Evolutionary conservation across 371 early-diverging fungal genomes (phyloP).

Genomic region (Blakeslea trispora): DNA sequence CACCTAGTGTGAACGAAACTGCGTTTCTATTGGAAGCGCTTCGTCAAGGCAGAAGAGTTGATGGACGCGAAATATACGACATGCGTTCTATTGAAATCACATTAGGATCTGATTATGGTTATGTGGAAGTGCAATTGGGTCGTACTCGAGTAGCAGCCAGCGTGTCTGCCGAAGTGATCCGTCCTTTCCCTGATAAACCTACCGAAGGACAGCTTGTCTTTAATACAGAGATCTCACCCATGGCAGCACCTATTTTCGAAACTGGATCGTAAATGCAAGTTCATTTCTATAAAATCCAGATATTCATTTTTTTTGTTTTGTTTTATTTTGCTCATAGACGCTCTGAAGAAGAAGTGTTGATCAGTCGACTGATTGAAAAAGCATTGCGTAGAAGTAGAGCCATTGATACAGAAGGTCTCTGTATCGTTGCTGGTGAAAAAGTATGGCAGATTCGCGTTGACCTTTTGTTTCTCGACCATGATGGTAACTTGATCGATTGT

Average conservation of each 20-base stretch:
- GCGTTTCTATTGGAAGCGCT: slow-evolving; percentile 27
- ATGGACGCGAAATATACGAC: slow-evolving; percentile 81
- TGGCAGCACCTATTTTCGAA: slow-evolving; percentile 83
- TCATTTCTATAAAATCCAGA: no score
- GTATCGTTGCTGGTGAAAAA: slow-evolving; percentile 95
- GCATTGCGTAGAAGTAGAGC: slow-evolving; percentile 83
- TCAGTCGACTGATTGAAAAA: slow-evolving; percentile 87
- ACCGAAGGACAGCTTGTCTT: slow-evolving; percentile 86
- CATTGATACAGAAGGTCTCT: slow-evolving; percentile 94
- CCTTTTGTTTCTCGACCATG: slow-evolving; percentile 88
- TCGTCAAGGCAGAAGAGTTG: slow-evolving; percentile 40
- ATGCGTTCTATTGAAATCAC: slow-evolving; percentile 69
- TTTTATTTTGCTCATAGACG: slow-evolving; percentile 48
- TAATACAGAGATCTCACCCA: slow-evolving; percentile 83
- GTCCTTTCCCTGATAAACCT: slow-evolving; percentile 77
- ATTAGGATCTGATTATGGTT: slow-evolving; percentile 74
- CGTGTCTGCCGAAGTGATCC: slow-evolving; percentile 85
- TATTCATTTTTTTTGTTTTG: no score
- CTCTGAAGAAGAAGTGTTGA: slow-evolving; percentile 80
- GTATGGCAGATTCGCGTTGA: slow-evolving; percentile 93
- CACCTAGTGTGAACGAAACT: slow-evolving; percentile 28
- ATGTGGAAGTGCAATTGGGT: slow-evolving; percentile 82
- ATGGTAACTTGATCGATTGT: slow-evolving; percentile 92
- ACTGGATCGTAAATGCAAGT: slow-evolving; percentile 57
- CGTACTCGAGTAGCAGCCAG: slow-evolving; percentile 85